Evolutionary conservation across 2,329 filamentous ascomycete species (phyloP).

Genomic region (Helotiales sp.): DNA sequence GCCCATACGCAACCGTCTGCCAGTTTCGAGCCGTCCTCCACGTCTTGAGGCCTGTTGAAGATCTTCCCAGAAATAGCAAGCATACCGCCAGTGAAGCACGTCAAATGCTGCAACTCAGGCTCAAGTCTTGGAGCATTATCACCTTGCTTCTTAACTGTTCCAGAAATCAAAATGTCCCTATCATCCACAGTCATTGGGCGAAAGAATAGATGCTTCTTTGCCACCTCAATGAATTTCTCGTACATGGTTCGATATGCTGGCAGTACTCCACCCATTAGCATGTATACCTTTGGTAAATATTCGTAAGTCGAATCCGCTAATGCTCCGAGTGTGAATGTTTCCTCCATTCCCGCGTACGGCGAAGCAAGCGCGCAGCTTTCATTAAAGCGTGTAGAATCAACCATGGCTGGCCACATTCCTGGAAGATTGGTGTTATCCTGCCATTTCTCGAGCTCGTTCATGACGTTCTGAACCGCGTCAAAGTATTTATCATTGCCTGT

Average conservation of each 20-base stretch:
- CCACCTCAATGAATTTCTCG: constrained; percentile 45
- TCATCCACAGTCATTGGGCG: constrained; percentile 42
- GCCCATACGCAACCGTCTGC: constrained; percentile 65
- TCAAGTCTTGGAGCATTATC: constrained; percentile 40
- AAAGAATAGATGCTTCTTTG: constrained; percentile 47
- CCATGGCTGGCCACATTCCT: constrained; percentile 61
- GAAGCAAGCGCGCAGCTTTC: constrained; percentile 21
- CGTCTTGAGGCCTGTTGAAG: constrained; percentile 53
- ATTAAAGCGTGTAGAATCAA: constrained; percentile 47
- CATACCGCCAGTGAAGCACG: constrained; percentile 73
- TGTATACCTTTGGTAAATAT: constrained; percentile 58
- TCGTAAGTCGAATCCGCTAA: constrained; percentile 61
- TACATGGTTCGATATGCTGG: constrained; percentile 40
- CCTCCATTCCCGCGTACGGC: constrained; percentile 55
- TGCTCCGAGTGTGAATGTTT: constrained; percentile 57
- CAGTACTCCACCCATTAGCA: constrained; percentile 30
- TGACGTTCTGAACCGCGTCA: constrained; percentile 60
- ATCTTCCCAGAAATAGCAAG: constrained; percentile 67
- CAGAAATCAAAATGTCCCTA: constrained; percentile 48
- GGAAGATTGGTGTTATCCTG: constrained; percentile 58
- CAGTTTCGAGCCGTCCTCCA: constrained; percentile 56
- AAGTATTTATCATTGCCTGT: constrained; percentile 62
- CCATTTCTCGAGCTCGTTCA: constrained; percentile 54
- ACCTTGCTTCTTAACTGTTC: constrained; percentile 46
- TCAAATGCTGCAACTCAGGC: constrained; percentile 59